Percentiles rank a stretch among this genome's conserved stretches.
Evolutionary conservation across 225 moss, liverwort and hornwort species (phyloP).

Genomic region (Antitrichia curtipendula): DNA sequence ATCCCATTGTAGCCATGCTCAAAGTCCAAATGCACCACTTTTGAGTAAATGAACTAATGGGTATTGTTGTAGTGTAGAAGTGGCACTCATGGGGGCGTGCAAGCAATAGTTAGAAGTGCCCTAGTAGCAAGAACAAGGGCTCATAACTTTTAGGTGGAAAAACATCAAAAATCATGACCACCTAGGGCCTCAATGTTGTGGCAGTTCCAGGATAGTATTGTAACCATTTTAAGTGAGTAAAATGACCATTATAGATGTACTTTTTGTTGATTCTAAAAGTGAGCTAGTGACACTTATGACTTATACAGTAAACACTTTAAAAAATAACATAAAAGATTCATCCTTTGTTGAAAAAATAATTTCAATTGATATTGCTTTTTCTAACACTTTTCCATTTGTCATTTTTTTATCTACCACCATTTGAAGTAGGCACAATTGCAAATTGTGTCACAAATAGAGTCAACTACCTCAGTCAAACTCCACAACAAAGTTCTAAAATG

Average conservation of each 20-base stretch:
- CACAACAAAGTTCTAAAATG: accelerated
- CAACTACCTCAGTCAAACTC: no score
- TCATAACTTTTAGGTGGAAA: not conserved
- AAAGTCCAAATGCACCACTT: not conserved
- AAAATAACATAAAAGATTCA: no score
- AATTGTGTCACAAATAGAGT: no score
- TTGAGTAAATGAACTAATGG: not conserved
- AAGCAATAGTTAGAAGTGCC: not conserved
- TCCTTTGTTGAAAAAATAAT: no score
- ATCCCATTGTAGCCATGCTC: accelerated
- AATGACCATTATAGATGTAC: not conserved
- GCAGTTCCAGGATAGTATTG: no score
- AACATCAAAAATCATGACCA: not conserved
- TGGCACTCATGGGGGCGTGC: accelerated
- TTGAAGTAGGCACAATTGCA: no score
- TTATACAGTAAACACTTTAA: no score
- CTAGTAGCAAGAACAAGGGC: not conserved
- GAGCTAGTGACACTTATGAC: no score
- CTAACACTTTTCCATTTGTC: no score
- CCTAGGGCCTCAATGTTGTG: not conserved
- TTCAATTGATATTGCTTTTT: no score
- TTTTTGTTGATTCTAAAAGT: not conserved
- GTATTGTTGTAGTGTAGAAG: not conserved
- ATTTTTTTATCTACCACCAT: no score
- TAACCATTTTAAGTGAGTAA: not conserved